These are phyloP conservation scores for Durusdinium trenchii DNA, from an alignment of 73 alveolate genomes.

Conservation along the genomic window DNA sequence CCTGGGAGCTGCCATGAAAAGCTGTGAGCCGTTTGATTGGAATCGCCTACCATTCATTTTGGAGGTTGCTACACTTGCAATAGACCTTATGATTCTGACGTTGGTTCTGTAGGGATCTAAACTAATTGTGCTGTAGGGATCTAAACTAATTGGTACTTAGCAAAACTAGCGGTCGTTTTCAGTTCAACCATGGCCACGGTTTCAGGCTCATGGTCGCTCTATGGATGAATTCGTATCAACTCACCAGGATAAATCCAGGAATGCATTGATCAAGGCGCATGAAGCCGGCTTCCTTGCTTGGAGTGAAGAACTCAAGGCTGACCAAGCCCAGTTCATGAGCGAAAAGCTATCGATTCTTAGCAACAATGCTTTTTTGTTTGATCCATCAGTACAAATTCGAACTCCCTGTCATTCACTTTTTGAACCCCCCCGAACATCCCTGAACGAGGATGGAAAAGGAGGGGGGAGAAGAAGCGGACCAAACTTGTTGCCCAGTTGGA, in stretches of 20 bases:
- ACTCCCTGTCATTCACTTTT: not conserved
- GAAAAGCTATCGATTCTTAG: not conserved
- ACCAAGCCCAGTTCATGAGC: not conserved
- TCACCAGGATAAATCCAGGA: not conserved
- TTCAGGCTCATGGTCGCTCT: not conserved
- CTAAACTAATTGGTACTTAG: not conserved
- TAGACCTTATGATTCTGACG: not conserved
- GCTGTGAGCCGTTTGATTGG: not conserved
- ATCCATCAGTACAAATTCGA: not conserved
- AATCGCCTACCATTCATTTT: not conserved
- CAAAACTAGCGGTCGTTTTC: not conserved
- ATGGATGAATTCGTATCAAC: not conserved
- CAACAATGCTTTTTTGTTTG: not conserved
- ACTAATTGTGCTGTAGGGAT: not conserved
- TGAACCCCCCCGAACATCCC: not conserved
- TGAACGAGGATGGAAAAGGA: not conserved
- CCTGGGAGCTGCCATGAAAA: not conserved
- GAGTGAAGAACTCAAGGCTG: slow-evolving; percentile 12
- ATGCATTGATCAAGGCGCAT: not conserved
- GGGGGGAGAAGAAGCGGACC: not conserved
- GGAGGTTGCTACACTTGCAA: not conserved
- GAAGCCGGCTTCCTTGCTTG: not conserved
- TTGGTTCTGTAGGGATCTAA: not conserved
- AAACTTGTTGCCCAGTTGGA: not conserved
- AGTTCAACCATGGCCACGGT: no score